Conservation (phyloP, 768 basidiomycete species). For the Mycena leptocephala region DNA sequence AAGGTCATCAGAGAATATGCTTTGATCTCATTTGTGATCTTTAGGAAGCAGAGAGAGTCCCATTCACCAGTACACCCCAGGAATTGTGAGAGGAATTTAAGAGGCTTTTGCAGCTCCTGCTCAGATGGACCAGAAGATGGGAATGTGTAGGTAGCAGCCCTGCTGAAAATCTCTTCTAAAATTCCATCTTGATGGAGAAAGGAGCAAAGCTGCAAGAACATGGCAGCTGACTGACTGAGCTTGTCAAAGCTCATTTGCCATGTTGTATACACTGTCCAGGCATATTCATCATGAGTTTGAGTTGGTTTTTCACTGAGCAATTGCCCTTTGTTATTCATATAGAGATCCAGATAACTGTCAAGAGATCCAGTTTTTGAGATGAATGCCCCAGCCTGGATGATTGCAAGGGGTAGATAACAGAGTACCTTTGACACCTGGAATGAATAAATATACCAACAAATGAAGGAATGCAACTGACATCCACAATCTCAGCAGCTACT, state of each 20-base stretch:
- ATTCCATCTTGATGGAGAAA: constrained; percentile 7
- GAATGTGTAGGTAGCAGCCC: not conserved
- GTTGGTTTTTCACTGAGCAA: not conserved
- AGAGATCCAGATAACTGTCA: not conserved
- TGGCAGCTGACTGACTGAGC: not conserved
- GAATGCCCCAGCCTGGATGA: constrained; percentile 16
- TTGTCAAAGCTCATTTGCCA: constrained; percentile 24
- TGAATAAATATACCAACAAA: not conserved
- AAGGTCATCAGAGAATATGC: too few species aligned
- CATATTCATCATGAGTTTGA: constrained; percentile 6
- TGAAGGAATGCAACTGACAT: not conserved
- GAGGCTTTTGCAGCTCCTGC: not conserved
- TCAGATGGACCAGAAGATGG: not conserved
- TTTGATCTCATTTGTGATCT: not conserved
- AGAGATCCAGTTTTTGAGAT: not conserved
- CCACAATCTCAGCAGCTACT: constrained; percentile 3
- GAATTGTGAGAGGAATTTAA: not conserved
- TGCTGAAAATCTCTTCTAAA: constrained; percentile 20
- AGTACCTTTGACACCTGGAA: constrained; percentile 9
- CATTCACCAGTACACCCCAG: not conserved
- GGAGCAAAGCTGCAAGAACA: constrained; percentile 3
- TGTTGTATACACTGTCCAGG: too few species aligned
- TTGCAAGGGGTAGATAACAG: constrained; percentile 4
- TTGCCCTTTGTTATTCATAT: not conserved
- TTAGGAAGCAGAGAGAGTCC: not conserved